Evolutionary conservation across 164 flowering plant genomes (phyloP), one percentile per base, ranked within the genome.

Genomic region (Litsea cubeba): DNA sequence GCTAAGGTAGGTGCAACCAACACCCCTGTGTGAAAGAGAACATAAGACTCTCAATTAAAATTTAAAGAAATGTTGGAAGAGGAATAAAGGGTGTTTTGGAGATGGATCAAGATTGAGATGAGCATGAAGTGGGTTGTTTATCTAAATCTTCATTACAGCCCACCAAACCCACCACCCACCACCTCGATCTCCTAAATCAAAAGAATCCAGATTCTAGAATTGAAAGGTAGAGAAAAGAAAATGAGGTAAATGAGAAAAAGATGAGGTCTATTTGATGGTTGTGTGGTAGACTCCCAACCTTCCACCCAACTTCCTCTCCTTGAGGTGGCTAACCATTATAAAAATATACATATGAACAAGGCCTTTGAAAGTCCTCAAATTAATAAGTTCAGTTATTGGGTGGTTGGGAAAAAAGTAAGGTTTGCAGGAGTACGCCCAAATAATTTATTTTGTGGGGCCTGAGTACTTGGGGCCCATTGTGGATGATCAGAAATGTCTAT

Each of bases 261-360:
- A 20, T 12, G 30, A n/a, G 15, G 11, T 40, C 6, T 25, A 5
- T 50, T 49, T 26, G 50, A 66, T 50, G 67, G 76, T 32, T 35
- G 76, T 30, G 15, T 28, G 69, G 49, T n/a, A 15, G 69, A 30
- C 28, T 66, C 76, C 79, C 85, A 70, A 83, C 81, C 80, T 79
- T 67, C 80, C 72, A 82, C 83, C 86, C 71, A 82, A 81, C 82
- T 75, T 35, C 67, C 72, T 76, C 35, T 17, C 74, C 63, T 64
- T 58, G 54, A 66, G 12, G 67, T 2, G n/a, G 2, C 24, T 25
- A 3, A 25, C 32, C 66, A 63, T 3, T 10, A 40, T 40, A 5
- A 40, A 40, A 1, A 23, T 0, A 2, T 7, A 63, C 2, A 63
- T n/a, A 25, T 10, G 5, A 54, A 54, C 1, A 8, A 24, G 26